Percentiles rank a stretch among this genome's conserved stretches.
Evolutionary conservation across 1,284 basidiomycete genomes (phyloP).

Genomic region (Dichomitus squalens): DNA sequence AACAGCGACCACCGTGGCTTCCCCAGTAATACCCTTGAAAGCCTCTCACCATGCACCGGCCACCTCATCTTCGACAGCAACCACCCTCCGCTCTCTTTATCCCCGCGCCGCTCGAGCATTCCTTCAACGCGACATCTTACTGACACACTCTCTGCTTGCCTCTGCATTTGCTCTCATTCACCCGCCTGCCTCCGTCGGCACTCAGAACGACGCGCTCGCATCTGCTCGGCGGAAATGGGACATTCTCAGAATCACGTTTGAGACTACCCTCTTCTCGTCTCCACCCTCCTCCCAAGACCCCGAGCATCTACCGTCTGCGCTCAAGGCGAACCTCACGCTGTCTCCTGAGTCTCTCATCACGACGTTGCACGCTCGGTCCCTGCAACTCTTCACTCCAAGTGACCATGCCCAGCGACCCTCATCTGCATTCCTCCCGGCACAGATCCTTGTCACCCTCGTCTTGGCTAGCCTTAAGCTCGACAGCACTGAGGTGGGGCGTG

Average conservation of each 20-base stretch:
- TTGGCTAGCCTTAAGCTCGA: constrained; percentile 70
- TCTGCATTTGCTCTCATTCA: constrained; percentile 67
- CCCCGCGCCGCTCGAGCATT: constrained; percentile 76
- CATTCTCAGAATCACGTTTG: constrained; percentile 77
- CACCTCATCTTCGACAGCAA: constrained; percentile 37
- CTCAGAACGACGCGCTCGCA: constrained; percentile 46
- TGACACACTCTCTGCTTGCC: constrained; percentile 63
- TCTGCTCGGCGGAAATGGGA: constrained; percentile 78
- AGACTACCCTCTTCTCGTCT: constrained; percentile 68
- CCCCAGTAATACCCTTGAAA: constrained; percentile 26
- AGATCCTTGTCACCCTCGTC: constrained; percentile 67
- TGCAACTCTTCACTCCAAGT: constrained; percentile 64
- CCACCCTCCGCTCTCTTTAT: constrained; percentile 69
- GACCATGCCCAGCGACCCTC: constrained; percentile 40
- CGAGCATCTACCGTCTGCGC: constrained; percentile 47
- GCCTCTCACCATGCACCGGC: constrained; percentile 9
- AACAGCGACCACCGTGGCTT: constrained; percentile 20
- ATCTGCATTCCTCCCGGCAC: constrained; percentile 63
- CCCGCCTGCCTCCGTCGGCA: constrained; percentile 42
- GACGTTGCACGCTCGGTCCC: constrained; percentile 61
- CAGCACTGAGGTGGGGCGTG: constrained; percentile 58
- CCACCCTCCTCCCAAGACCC: constrained; percentile 45
- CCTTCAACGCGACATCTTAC: constrained; percentile 64
- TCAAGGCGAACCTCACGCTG: constrained; percentile 54
- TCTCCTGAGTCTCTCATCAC: constrained; percentile 61